These are phyloP conservation scores for Neurospora sp. DNA, from an alignment of 495 filamentous ascomycete genomes.

Conservation along the genomic window DNA sequence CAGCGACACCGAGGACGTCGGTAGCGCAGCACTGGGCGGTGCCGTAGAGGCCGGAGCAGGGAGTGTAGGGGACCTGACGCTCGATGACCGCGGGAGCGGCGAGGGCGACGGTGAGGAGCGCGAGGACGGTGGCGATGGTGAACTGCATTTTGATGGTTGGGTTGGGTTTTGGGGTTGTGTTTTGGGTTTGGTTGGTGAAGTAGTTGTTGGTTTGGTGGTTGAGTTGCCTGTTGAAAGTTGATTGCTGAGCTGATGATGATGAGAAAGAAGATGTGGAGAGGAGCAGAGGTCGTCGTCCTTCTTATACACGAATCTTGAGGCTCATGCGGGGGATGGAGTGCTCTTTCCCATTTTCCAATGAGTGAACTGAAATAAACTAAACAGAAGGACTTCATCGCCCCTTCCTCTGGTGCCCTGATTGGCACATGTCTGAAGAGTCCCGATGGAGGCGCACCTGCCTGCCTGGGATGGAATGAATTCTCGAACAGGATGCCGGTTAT, in stretches of 20 bases:
- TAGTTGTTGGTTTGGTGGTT: background rate
- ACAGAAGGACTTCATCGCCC: too few species aligned
- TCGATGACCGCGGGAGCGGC: slow-evolving; percentile 17
- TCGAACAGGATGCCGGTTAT: too few species aligned
- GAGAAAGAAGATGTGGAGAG: background rate
- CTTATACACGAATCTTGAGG: background rate
- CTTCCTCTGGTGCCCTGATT: too few species aligned
- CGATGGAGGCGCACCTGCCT: too few species aligned
- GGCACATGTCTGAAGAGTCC: too few species aligned
- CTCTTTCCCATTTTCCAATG: too few species aligned
- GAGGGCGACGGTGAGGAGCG: slow-evolving; percentile 14
- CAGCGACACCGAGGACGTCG: slow-evolving; percentile 31
- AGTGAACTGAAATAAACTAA: too few species aligned
- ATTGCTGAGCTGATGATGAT: background rate
- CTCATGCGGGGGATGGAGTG: background rate
- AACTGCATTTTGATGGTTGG: slow-evolving; percentile 18
- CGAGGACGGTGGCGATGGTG: slow-evolving; percentile 13
- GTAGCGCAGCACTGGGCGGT: slow-evolving; percentile 34
- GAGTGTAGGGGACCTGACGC: slow-evolving; percentile 25
- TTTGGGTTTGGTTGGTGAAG: background rate
- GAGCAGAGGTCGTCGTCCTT: background rate
- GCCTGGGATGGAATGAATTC: too few species aligned
- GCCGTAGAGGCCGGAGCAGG: slow-evolving; percentile 32
- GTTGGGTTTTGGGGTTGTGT: background rate
- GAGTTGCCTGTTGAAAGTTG: background rate